Base-by-base conservation (phyloP, 192 early-diverging fungal genomes). In the Chytriomyces hyalinus region DNA sequence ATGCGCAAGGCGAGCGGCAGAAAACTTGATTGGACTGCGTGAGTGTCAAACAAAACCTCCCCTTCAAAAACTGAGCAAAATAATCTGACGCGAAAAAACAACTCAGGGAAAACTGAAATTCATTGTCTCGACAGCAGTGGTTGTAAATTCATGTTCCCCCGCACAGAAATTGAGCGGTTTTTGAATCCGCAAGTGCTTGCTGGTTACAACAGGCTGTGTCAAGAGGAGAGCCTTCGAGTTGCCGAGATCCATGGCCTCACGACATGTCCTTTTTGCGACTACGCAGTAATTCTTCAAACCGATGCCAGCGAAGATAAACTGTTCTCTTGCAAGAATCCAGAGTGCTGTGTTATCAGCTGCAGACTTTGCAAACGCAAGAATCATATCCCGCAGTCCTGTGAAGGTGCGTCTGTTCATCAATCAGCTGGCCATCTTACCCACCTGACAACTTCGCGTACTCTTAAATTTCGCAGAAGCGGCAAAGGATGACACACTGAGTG, bases 381-480 rank as follows among this genome's bases (percentile, higher is more conserved):
- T 60, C 88, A 90, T 70, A 75, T 87, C 62, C 88, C 88, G 2
- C 67, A 77, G 24, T 82, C 87, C 0, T 90, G 88, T 79, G 87
- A 87, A 75, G 86, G 72, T 73, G 48, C 3, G 50, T 17, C 53
- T 75, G 85, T 77, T 10, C 46, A 57, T 36, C 7, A 24, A 57
- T 36, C 11, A 7, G 15, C 6, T 26, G 6, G 46, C 61, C 78
- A 0, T 64, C 51, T 15, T 15, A 20, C 43, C 47, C 0, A 64
- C 3, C n/a, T 78, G 10, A 79, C 45, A 4, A 11, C 4, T 57
- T 45, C n/a, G 6, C 49, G n/a, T 22, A 11, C 80, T 67, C 28
- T 6, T 0, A 45, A 1, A 43, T 4, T 78, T n/a, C n/a, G n/a
- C n/a, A 73, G 76, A 84, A 61, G 72, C 57, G 24, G 67, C 67